phyloP scores from a whole-genome alignment of 2,329 filamentous ascomycete species.

The Ascochyta fabae region DNA sequence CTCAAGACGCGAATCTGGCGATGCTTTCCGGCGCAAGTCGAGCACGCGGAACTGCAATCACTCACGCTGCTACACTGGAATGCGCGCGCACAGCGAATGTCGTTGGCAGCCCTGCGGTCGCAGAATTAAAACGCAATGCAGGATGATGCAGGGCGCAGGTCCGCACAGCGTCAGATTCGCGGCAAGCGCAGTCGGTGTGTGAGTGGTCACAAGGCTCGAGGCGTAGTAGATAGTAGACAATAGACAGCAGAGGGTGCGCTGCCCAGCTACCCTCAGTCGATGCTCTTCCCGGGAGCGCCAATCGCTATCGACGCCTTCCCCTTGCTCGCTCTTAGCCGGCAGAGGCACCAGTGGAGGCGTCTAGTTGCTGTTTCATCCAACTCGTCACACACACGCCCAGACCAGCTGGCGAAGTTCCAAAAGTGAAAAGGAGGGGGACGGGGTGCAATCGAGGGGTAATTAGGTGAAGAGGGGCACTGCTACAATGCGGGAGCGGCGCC shows the following conservation, averaged over 20 bases:
- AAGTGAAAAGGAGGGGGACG: constrained; percentile 27
- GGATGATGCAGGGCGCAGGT: constrained; percentile 24
- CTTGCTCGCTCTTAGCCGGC: constrained; percentile 32
- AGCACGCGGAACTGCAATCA: constrained; percentile 5
- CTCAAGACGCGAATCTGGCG: constrained; percentile 21
- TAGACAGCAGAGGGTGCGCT: constrained; percentile 8
- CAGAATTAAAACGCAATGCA: constrained; percentile 21
- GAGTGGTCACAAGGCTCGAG: constrained; percentile 33
- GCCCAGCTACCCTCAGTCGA: background rate
- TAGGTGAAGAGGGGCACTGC: constrained; percentile 15
- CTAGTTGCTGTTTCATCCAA: constrained; percentile 28
- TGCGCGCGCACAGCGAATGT: constrained; percentile 9
- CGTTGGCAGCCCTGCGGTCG: constrained; percentile 6
- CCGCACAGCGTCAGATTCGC: constrained; percentile 23
- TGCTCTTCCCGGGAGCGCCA: constrained; percentile 23
- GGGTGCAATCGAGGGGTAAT: constrained; percentile 22
- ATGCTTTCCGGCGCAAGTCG: constrained; percentile 22
- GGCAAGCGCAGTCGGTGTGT: constrained; percentile 24
- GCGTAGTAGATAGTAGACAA: too few relatives aligned
- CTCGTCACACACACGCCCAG: constrained; percentile 38
- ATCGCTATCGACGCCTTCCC: constrained; percentile 32
- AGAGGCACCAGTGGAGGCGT: constrained; percentile 17
- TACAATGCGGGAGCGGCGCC: constrained; percentile 7
- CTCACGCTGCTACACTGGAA: constrained; percentile 9
- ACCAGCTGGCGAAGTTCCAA: constrained; percentile 25